phyloP scores from a whole-genome alignment of 2,329 filamentous ascomycete genomes.

The Alternaria longipes region DNA sequence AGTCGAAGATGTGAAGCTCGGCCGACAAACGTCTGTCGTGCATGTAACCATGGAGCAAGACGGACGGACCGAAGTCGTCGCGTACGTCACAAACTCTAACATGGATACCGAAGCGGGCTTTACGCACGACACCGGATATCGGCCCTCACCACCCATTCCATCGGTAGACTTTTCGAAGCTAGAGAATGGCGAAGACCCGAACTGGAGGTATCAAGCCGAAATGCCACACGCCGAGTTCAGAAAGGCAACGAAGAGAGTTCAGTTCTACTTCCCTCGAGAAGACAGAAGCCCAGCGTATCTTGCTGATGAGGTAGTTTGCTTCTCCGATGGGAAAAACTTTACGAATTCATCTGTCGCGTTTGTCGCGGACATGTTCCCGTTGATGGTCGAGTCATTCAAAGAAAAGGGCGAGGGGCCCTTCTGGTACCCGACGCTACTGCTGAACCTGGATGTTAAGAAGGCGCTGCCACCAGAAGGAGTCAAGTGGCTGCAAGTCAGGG shows the following conservation, averaged over 20 bases:
- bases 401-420: conserved; percentile 53
- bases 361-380: conserved; percentile 74
- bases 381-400: conserved; percentile 65
- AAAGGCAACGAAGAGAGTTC: conserved; percentile 61
- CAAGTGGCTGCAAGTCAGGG: conserved; percentile 75
- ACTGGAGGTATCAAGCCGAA: conserved; percentile 58
- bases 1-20: conserved; percentile 71
- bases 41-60: conserved; percentile 68
- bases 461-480: conserved; percentile 71
- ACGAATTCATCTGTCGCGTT: conserved; percentile 72
- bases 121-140: conserved; percentile 64
- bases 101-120: conserved; percentile 67
- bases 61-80: conserved; percentile 68
- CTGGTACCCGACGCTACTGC: conserved; percentile 79
- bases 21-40: conserved; percentile 69
- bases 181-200: conserved; percentile 54
- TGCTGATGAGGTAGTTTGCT: conserved; percentile 74
- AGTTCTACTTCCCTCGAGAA: conserved; percentile 62
- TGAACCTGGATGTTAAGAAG: conserved; percentile 83
- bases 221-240: conserved; percentile 58
- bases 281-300: conserved; percentile 53
- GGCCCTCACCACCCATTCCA: conserved; percentile 57
- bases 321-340: conserved; percentile 68
- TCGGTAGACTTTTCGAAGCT: conserved; percentile 56
- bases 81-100: conserved; percentile 72